phyloP scores from a whole-genome alignment of 805 yeast genomes.

The Yarrowia deformans region DNA sequence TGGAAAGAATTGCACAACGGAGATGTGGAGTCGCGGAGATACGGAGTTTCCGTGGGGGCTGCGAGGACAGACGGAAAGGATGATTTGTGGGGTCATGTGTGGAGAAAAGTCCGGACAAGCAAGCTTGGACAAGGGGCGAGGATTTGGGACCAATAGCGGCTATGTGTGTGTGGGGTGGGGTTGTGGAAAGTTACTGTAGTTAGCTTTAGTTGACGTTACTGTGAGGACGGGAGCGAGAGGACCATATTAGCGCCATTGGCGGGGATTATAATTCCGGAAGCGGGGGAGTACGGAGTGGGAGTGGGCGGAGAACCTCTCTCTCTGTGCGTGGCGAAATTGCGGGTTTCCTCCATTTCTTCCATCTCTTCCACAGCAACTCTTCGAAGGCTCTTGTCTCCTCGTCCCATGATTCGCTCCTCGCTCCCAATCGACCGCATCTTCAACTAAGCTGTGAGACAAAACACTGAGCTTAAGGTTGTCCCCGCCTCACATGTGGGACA shows the following conservation, averaged over 20 bases:
- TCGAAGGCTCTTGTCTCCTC: background rate
- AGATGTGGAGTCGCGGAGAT: background rate
- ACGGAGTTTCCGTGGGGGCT: background rate
- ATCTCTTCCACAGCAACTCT: no score
- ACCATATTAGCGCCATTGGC: no score
- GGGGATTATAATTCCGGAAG: background rate
- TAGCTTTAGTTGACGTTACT: background rate
- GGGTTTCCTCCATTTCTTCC: no score
- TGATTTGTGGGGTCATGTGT: slow-evolving; percentile 16
- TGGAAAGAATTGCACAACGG: background rate
- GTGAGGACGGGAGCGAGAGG: no score
- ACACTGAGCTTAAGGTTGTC: slow-evolving; percentile 32
- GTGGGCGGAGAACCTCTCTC: no score
- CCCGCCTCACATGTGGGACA: slow-evolving; percentile 32
- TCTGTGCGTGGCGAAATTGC: no score
- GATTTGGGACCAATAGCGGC: slow-evolving; percentile 16
- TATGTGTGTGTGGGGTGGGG: slow-evolving; percentile 1
- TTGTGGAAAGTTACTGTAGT: background rate
- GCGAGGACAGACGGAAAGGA: background rate
- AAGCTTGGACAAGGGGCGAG: background rate
- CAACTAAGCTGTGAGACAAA: slow-evolving; percentile 31
- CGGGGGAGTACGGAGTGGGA: background rate
- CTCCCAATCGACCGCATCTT: slow-evolving; percentile 8
- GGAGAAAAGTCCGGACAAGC: slow-evolving; percentile 5
- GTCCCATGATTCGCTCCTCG: slow-evolving; percentile 15